Percentiles rank a stretch among this genome's conserved stretches.
These are phyloP conservation scores for Fusarium staphyleae DNA, from an alignment of 2,329 filamentous ascomycete species.

Conservation along the genomic window DNA sequence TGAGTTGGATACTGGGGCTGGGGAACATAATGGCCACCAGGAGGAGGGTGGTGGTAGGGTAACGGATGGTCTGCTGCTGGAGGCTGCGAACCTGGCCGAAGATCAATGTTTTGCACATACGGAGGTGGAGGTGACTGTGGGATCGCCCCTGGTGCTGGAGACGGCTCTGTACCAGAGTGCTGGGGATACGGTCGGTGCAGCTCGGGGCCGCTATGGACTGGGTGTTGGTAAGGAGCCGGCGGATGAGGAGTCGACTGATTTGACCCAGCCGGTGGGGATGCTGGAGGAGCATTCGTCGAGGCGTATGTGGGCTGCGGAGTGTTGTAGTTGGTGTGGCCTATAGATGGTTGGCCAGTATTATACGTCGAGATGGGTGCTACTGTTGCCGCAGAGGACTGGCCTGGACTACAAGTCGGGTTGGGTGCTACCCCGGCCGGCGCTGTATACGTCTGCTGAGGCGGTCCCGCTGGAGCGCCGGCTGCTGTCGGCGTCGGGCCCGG, in stretches of 20 bases:
- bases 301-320: constrained; percentile 35
- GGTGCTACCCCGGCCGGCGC: constrained; percentile 2
- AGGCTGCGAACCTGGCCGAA: constrained; percentile 23
- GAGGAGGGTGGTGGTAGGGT: constrained; percentile 21
- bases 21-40: constrained; percentile 20
- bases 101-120: constrained; percentile 25
- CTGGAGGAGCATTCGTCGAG: constrained; percentile 1
- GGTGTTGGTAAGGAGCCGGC: constrained; percentile 21
- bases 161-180: constrained; percentile 17
- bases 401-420: constrained; percentile 5
- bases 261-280: constrained; percentile 2
- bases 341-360: constrained; percentile 12
- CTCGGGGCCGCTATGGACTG: neutral
- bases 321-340: constrained; percentile 24
- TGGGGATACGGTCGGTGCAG: constrained; percentile 19
- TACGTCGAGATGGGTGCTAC: constrained; percentile 9
- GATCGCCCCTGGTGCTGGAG: constrained; percentile 2
- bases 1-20: constrained; percentile 37
- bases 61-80: constrained; percentile 18
- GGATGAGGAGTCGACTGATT: neutral
- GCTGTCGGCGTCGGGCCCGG: constrained; percentile 6
- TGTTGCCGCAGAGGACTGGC: neutral
- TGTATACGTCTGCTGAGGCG: constrained; percentile 1
- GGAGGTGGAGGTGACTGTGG: constrained; percentile 38
- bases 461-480: constrained; percentile 1